Evolutionary conservation across 352 stramenopile genomes (phyloP).

Genomic region (Phytophthora nicotianae): DNA sequence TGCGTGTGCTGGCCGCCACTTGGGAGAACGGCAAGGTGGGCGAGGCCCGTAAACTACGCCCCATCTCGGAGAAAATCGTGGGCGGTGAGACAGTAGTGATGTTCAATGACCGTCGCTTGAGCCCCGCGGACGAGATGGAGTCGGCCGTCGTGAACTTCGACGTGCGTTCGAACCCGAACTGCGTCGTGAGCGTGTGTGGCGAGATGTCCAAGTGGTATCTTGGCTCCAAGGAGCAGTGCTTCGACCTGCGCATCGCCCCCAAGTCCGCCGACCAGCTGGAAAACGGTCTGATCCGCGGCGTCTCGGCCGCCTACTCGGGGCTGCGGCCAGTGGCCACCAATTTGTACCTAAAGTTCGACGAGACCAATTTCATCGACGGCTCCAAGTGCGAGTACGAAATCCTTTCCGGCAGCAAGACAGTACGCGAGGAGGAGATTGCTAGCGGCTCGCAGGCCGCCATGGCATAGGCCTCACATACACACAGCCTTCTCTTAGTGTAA

Average conservation of each 20-base stretch:
- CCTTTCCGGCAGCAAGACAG: slow-evolving; percentile 63
- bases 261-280: slow-evolving; percentile 57
- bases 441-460: slow-evolving; percentile 22
- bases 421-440: slow-evolving; percentile 32
- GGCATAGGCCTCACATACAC: slow-evolving; percentile 18
- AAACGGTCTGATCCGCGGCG: slow-evolving; percentile 69
- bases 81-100: slow-evolving; percentile 74
- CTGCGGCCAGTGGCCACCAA: slow-evolving; percentile 57
- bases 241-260: slow-evolving; percentile 69
- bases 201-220: slow-evolving; percentile 68
- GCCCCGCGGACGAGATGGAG: slow-evolving; percentile 44
- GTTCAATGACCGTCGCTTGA: slow-evolving; percentile 60
- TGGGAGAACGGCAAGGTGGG: slow-evolving; percentile 41
- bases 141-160: slow-evolving; percentile 74
- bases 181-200: slow-evolving; percentile 77
- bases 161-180: slow-evolving; percentile 68
- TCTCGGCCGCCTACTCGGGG: slow-evolving; percentile 69
- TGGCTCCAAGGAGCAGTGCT: slow-evolving; percentile 68
- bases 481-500: slow-evolving; percentile 42
- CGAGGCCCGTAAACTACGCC: slow-evolving; percentile 32
- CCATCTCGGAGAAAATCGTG: slow-evolving; percentile 55
- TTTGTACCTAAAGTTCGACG: slow-evolving; percentile 83
- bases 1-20: slow-evolving; percentile 40
- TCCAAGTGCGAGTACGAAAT: slow-evolving; percentile 74
- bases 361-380: slow-evolving; percentile 77